Base-by-base conservation (phyloP, 345 rosid genomes). In the Crucihimalaya himalaica region DNA sequence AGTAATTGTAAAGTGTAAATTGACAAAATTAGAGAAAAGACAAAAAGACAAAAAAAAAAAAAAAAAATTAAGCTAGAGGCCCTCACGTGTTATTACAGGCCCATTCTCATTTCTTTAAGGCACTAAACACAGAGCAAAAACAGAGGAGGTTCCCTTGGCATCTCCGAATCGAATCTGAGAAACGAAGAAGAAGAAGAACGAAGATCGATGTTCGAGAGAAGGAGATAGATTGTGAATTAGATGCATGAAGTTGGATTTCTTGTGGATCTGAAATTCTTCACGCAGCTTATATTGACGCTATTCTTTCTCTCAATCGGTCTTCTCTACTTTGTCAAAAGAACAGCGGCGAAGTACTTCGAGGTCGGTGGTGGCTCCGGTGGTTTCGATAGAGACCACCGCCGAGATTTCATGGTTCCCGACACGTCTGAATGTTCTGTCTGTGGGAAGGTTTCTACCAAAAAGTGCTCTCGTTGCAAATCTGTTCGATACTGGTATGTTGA, bases 321-420 rank as follows among this genome's bases (percentile, higher is more conserved):
- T 70, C 81, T 88, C 20, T 79, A 81, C 82, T 52, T 89, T 51
- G 84, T 89, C n/a, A 93, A 85, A 87, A 86, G 78, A 40, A 84
- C 95, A 71, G 98, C 96, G 59, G 86, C 95, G 16, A 93, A 87
- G 82, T 91, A 91, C 84, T 91, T 91, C 86, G 92, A 89, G 70
- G 94, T 87, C 85, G 94, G 85, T 86, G 87, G 87, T 43, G 48
- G 48, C 85, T 18, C 78, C 68, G 73, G 78, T 68, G 82, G 61
- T 78, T 91, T 88, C 85, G 84, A 85, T 47, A 68, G 84, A 56
- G 55, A 65, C 37, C 83, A 57, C 29, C 69, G 64, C 32, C 47
- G 50, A 18, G 75, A 69, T 68, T 43, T 52, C 53, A 74, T 61
- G 70, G 72, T 50, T 31, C 2, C 77, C 21, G 68, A 58, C 4